Percentiles rank a stretch among this genome's conserved stretches.
These are phyloP conservation scores for Hyaloscypha hepaticicola DNA, from an alignment of 495 filamentous ascomycete species.

Conservation along the genomic window DNA sequence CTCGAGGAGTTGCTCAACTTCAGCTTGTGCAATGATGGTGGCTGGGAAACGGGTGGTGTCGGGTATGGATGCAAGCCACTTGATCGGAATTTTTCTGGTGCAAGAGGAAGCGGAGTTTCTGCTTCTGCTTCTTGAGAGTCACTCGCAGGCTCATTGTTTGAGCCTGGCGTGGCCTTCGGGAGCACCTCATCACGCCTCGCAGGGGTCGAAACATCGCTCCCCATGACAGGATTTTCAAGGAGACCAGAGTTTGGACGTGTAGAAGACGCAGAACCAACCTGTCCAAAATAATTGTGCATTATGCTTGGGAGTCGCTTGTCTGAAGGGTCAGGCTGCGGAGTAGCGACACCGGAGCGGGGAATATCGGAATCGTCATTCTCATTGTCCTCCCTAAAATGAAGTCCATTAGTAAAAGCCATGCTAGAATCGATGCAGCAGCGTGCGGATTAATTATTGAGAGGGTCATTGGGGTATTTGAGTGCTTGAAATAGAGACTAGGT, in stretches of 20 bases:
- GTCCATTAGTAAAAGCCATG: slow-evolving; percentile 26
- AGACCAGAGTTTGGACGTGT: slow-evolving; percentile 43
- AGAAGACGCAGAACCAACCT: slow-evolving; percentile 79
- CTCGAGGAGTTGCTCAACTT: slow-evolving; percentile 42
- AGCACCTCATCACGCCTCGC: slow-evolving; percentile 32
- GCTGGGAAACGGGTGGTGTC: slow-evolving; percentile 56
- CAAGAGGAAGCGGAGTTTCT: slow-evolving; percentile 35
- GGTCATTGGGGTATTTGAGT: slow-evolving; percentile 9
- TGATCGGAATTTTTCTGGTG: slow-evolving; percentile 35
- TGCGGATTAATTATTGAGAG: not conserved
- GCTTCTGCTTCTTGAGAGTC: slow-evolving; percentile 15
- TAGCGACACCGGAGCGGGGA: slow-evolving; percentile 81
- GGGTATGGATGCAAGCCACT: slow-evolving; percentile 49
- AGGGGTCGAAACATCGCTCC: slow-evolving; percentile 32
- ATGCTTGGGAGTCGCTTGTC: slow-evolving; percentile 91
- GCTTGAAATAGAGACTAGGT: not conserved
- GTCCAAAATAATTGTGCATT: slow-evolving; percentile 87
- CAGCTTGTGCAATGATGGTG: slow-evolving; percentile 52
- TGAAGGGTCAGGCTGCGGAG: slow-evolving; percentile 81
- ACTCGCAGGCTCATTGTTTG: slow-evolving; percentile 25
- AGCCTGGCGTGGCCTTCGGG: slow-evolving; percentile 38
- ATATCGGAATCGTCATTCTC: slow-evolving; percentile 77
- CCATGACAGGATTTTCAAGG: slow-evolving; percentile 43
- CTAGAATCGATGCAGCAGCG: slow-evolving; percentile 3
- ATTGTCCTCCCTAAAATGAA: slow-evolving; percentile 60